phyloP scores from a whole-genome alignment of 257 asterid genomes.

The Prunella vulgaris region DNA sequence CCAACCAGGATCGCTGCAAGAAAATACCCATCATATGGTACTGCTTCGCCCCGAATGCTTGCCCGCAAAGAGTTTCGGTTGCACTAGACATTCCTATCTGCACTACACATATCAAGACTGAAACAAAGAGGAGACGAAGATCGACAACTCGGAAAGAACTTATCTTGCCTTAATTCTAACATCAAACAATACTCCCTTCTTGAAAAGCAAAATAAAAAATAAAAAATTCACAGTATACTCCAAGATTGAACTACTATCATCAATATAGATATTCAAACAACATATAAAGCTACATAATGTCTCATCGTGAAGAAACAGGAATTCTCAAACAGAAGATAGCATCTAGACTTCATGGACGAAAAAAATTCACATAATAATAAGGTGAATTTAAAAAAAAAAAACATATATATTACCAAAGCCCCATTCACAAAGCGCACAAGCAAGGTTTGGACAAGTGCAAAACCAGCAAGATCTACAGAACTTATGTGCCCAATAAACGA shows the following conservation, averaged over 20 bases:
- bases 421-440: slow-evolving; percentile 70
- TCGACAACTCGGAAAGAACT: not conserved
- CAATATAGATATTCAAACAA: not conserved
- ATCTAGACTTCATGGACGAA: not conserved
- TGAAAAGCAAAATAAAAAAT: not conserved
- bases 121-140: not conserved
- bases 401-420: slow-evolving; percentile 63
- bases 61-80: slow-evolving; percentile 93
- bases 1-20: slow-evolving; percentile 92
- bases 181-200: not conserved
- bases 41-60: slow-evolving; percentile 89
- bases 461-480: slow-evolving; percentile 62
- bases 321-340: not conserved
- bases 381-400: too few relatives aligned
- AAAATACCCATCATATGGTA: slow-evolving; percentile 90
- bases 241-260: not conserved
- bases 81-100: slow-evolving; percentile 99
- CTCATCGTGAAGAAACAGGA: not conserved
- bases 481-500: slow-evolving; percentile 67
- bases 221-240: not conserved
- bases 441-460: slow-evolving; percentile 74
- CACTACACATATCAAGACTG: not conserved
- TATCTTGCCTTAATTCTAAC: not conserved
- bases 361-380: too few relatives aligned
- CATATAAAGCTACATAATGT: not conserved